Evolutionary conservation across 2,329 filamentous ascomycete species (phyloP), one percentile per base, ranked within the genome.

Genomic region (Sordariomycetes sp.): DNA sequence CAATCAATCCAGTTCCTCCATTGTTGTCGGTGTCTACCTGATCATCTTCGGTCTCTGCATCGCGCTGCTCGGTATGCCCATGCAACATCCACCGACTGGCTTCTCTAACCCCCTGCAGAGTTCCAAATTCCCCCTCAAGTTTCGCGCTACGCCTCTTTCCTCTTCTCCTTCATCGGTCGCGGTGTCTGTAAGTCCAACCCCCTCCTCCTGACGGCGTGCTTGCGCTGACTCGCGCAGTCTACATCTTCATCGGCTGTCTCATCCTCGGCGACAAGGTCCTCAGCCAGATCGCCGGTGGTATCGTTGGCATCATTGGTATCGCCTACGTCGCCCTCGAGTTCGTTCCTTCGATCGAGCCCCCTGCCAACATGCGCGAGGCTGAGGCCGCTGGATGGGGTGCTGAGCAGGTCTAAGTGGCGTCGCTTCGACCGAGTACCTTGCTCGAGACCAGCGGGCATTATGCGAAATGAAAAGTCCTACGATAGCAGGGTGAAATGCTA

Each of bases 161-260:
- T 96, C 62, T 96, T 96, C 70, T 94, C 86, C 38, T 96, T 98
- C 72, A 66, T 96, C 47, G 92, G 92, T 41, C 87, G 92, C 55
- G 92, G 92, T 62, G 71, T 86, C 57, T 96, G 88, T 94, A 77
- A 64, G 86, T 79, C 6, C 4, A 4, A 12, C 4, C 9, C n/a
- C 31, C 21, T 24, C n/a, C 3, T 34, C 30, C 46, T 39, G 18
- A 39, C 27, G 11, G 37, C 31, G 27, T 8, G n/a, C n/a, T n/a
- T n/a, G n/a, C n/a, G 15, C 32, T 27, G 16, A 28, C 23, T 6
- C 21, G 12, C 15, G 18, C 16, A 94, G 88, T 98, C 70, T 98
- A 98, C 73, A 75, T 96, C 62, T 96, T 98, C 62, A 70, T 94
- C 50, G 92, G 90, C 46, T 83, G 77, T 46, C 82, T 96, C 48